Evolutionary conservation across 805 yeast genomes (phyloP).

Genomic region (Hanseniaspora valbyensis): DNA sequence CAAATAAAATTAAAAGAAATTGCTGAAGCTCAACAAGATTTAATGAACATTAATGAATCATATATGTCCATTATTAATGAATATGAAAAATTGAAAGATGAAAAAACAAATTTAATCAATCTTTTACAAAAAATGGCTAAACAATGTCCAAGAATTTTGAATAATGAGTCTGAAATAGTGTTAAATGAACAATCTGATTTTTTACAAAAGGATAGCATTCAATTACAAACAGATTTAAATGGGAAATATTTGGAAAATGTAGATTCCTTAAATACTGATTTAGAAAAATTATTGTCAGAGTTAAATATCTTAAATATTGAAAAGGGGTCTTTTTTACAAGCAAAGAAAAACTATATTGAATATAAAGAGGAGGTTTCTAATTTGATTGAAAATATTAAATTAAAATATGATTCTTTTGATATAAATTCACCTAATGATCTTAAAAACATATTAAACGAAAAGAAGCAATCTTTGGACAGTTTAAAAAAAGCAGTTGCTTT

Average conservation of each 20-base stretch:
- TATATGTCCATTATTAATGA: conserved; percentile 62
- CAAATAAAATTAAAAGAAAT: conserved; percentile 41
- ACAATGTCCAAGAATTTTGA: background rate
- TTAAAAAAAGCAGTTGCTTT: conserved; percentile 19
- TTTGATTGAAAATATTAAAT: background rate
- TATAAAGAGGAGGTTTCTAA: conserved; percentile 16
- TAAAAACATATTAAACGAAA: conserved; percentile 22
- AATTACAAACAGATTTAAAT: background rate
- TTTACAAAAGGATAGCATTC: background rate
- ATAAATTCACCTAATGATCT: conserved; percentile 16
- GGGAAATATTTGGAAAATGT: background rate
- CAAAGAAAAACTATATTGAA: conserved; percentile 21
- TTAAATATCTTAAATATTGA: conserved; percentile 28
- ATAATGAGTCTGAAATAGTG: conserved; percentile 19
- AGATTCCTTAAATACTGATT: conserved; percentile 19
- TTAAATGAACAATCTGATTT: conserved; percentile 21
- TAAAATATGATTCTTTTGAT: background rate
- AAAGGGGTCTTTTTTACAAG: conserved; percentile 36
- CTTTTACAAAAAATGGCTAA: conserved; percentile 16
- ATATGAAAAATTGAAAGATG: conserved; percentile 45
- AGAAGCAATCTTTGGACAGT: conserved; percentile 21
- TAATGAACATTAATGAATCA: conserved; percentile 70
- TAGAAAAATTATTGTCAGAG: conserved; percentile 2
- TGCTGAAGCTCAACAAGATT: conserved; percentile 46
- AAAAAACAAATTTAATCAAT: conserved; percentile 35